Evolutionary conservation across 257 asterid genomes (phyloP).

Genomic region (Leptodermis oblonga): DNA sequence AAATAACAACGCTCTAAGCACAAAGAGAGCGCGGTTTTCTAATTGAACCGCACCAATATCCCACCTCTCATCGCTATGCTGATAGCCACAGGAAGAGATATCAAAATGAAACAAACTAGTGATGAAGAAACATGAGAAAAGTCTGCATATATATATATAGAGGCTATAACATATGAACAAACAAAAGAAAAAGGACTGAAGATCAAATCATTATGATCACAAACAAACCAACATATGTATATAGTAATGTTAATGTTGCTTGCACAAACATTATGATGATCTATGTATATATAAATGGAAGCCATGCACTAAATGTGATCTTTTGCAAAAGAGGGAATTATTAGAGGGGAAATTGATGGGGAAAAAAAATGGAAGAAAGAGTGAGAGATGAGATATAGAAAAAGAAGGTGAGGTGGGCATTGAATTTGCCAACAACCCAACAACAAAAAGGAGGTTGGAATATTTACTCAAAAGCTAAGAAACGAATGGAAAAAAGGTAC

Average conservation of each 20-base stretch:
- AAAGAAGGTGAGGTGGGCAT: constrained; percentile 16
- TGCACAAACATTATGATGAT: background rate
- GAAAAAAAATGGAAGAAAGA: constrained; percentile 10
- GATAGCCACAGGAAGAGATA: background rate
- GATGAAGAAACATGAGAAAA: too few relatives aligned
- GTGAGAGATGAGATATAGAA: too few relatives aligned
- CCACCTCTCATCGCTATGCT: constrained; percentile 23
- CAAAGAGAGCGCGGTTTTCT: constrained; percentile 53
- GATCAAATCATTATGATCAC: constrained; percentile 10
- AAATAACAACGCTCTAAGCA: constrained; percentile 54
- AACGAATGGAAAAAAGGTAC: constrained; percentile 63
- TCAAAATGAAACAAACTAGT: background rate
- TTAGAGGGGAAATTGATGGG: constrained; percentile 1
- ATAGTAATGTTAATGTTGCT: background rate
- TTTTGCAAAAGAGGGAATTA: constrained; percentile 5
- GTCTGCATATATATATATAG: background rate
- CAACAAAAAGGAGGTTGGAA: constrained; percentile 29
- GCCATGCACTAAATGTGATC: constrained; percentile 8
- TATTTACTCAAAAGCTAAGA: constrained; percentile 39
- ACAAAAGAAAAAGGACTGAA: background rate
- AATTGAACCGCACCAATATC: constrained; percentile 99
- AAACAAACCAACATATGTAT: background rate
- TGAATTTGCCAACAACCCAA: constrained; percentile 43
- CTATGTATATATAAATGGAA: background rate
- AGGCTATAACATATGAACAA: background rate